Evolutionary conservation across 2,329 filamentous ascomycete genomes (phyloP), one percentile per base, ranked within the genome.

Genomic region (Penicillium sp.): DNA sequence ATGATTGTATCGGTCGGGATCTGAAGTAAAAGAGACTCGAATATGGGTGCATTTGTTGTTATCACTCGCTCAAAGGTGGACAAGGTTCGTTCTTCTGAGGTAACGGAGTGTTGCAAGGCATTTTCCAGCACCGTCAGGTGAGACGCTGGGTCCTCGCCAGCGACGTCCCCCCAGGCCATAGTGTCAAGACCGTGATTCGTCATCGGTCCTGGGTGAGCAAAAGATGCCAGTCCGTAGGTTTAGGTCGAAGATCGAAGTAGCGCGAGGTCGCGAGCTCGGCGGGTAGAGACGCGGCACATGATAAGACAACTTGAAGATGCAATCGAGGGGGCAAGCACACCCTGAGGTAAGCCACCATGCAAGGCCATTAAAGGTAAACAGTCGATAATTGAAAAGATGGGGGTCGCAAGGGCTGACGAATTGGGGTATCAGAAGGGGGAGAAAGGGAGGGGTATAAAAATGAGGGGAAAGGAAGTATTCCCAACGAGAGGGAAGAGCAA

Each of bases 11-110:
- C 70, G 41, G 84, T 86, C 50, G 83, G 80, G 40, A 83, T 75
- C 63, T 85, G 82, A 43, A 82, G 76, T 47, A 85, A 76, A 25
- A 86, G 77, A 40, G 82, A 84, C 68, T 84, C 83, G 59, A 85
- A 75, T 58, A 86, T 78, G 46, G 84, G 83, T 33, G 81, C 79
- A 68, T 85, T 81, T 21, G 81, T 78, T 48, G 81, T 82, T 60
- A 85, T 69, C 61, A 85, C 72, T 63, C 78, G 71, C 70, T 86
- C 83, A 67, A 86, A 83, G 21, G 70, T 72, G 16, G 78, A 80
- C 23, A 79, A 71, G 49, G 61, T 60, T 31, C 68, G 70, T 47
- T 72, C 64, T n/a, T 55, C 60, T 38, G 66, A 62, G 40, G 63
- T 34, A 48, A 61, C 49, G 19, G 64, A 62, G 21, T 65, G 58